A percentile compares a stretch with the other conserved stretches of the same genome.
These are phyloP conservation scores for Eimeria sp. DNA, from an alignment of 169 alveolate genomes.

Conservation along the genomic window DNA sequence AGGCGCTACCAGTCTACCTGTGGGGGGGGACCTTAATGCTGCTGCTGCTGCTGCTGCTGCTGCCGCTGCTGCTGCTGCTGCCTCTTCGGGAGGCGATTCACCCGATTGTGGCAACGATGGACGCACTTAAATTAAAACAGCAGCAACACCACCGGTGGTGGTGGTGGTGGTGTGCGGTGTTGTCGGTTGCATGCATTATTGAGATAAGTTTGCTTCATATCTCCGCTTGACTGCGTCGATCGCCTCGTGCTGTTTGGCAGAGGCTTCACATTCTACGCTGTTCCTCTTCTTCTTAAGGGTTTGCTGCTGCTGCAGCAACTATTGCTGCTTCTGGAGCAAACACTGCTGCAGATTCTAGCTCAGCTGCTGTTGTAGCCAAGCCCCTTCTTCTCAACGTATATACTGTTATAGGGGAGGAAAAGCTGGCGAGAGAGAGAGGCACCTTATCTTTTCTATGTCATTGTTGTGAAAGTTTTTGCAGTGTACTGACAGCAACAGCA, in stretches of 20 bases:
- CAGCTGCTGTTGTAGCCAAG: constrained; percentile 40
- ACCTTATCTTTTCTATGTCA: constrained; percentile 12
- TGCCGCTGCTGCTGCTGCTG: constrained; percentile 48
- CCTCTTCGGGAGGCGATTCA: constrained; percentile 22
- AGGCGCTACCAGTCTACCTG: not conserved
- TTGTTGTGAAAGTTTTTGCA: not conserved
- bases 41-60: constrained; percentile 52
- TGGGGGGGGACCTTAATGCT: constrained; percentile 56
- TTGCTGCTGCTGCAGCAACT: not conserved
- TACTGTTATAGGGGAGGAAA: not conserved
- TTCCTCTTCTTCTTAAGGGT: not conserved
- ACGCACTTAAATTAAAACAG: constrained; percentile 11
- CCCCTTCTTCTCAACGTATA: not conserved
- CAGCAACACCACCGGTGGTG: not conserved
- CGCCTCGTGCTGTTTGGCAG: constrained; percentile 38
- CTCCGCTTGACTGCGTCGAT: not conserved
- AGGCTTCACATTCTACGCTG: not conserved
- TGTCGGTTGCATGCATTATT: not conserved
- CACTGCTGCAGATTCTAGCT: not conserved
- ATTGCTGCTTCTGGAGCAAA: not conserved
- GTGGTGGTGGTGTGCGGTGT: not conserved
- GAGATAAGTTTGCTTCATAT: constrained; percentile 14
- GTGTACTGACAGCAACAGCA: constrained; percentile 18
- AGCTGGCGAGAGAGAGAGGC: not conserved
- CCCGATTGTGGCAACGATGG: constrained; percentile 60